Evolutionary conservation across 1,284 basidiomycete genomes (phyloP), one percentile per base, ranked within the genome.

Genomic region (Schizophyllum commune): DNA sequence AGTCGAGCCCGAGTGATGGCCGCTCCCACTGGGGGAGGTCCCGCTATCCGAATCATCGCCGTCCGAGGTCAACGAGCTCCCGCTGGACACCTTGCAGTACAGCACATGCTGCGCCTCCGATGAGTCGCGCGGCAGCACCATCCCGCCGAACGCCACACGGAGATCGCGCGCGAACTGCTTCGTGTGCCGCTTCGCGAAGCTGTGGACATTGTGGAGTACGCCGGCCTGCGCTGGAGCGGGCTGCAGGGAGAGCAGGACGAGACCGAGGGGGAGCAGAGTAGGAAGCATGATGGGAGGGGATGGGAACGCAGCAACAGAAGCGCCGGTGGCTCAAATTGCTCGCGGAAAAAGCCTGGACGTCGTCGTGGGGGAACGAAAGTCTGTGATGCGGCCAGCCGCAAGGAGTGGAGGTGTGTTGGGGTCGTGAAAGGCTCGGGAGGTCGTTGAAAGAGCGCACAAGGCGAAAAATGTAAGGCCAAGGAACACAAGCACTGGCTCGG

Each of bases 101-200:
- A 80, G 72, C 52, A 73, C 71, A 52, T 72, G 69, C 17, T 70
- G 67, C 19, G 62, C 63, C 33, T 60, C 58, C 63, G 66, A 66
- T 56, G 68, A 69, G n/a, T 54, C 52, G 59, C 70, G 68, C 51
- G 75, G 67, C 47, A 78, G 72, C 20, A 83, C 71, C 39, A 85
- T 72, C 51, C 80, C 77, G 47, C 77, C 72, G 66, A 91, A 83
- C 11, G 85, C 84, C 22, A 84, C 67, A 17, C 88, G 85, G 58
- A 91, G 77, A 70, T 91, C 88, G 63, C 77, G 77, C 11, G 89
- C 88, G 32, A 91, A 75, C 59, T 73, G 79, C 52, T 81, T 79
- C 52, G 86, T 88, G 63, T 75, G 74, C 57, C 69, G 70, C 32
- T 72, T 65, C 15, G 78, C 77, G 58, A 70, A 63, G 19, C 33